phyloP scores from a whole-genome alignment of 495 filamentous ascomycete species.

The Penicillium canariense region DNA sequence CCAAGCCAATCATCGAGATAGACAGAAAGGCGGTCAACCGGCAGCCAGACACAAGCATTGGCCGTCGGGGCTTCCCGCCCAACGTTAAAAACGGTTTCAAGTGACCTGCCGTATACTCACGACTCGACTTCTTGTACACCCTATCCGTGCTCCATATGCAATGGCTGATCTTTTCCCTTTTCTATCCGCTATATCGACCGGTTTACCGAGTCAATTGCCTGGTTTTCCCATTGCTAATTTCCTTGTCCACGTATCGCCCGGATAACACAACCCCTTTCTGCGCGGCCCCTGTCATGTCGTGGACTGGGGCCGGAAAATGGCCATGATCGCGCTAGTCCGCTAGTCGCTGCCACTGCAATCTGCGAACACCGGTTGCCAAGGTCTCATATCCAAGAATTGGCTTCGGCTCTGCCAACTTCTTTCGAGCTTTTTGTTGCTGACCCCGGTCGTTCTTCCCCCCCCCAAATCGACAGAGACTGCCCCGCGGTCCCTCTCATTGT shows the following conservation, averaged over 20 bases:
- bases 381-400: conserved; percentile 17
- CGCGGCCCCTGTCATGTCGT: conserved; percentile 7
- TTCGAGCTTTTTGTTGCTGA: not conserved
- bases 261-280: not conserved
- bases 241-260: not conserved
- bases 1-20: not conserved
- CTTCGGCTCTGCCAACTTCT: not conserved
- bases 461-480: not conserved
- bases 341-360: conserved; percentile 17
- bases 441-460: not conserved
- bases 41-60: not conserved
- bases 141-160: not conserved
- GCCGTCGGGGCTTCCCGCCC: not conserved
- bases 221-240: not conserved
- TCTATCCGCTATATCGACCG: not conserved
- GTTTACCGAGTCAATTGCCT: too few species aligned
- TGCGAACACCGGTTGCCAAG: conserved; percentile 17
- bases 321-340: conserved; percentile 1
- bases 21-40: not conserved
- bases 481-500: conserved; percentile 13
- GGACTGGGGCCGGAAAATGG: conserved; percentile 6
- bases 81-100: not conserved
- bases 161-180: not conserved
- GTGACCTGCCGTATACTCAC: not conserved
- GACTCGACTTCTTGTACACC: not conserved